Conservation (phyloP, 257 asterid genomes). For the Scutellaria galericulata region DNA sequence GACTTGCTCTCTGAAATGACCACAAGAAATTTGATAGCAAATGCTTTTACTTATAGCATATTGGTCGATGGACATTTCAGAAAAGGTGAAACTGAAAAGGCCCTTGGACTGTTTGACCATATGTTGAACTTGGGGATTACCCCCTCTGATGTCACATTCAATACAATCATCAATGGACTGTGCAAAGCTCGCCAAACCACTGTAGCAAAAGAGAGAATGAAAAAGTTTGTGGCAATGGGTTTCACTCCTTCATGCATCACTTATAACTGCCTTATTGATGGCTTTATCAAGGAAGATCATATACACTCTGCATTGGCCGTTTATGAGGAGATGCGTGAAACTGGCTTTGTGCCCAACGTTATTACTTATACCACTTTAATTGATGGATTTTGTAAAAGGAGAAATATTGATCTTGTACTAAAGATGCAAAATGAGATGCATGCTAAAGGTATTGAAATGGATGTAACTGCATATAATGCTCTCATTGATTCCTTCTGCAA, state of each 20-base stretch:
- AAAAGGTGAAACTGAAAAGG: slow-evolving; percentile 58
- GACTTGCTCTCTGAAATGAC: slow-evolving; percentile 55
- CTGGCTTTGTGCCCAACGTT: slow-evolving; percentile 57
- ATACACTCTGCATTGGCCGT: slow-evolving; percentile 57
- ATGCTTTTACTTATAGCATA: slow-evolving; percentile 67
- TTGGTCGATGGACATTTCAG: slow-evolving; percentile 73
- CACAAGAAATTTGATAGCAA: slow-evolving; percentile 50
- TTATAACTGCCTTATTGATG: slow-evolving; percentile 74
- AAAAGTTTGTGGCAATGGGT: slow-evolving; percentile 53
- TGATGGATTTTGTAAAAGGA: slow-evolving; percentile 65
- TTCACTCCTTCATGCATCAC: slow-evolving; percentile 57
- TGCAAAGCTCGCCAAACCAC: slow-evolving; percentile 64
- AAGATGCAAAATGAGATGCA: slow-evolving; percentile 65
- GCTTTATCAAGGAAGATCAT: slow-evolving; percentile 70
- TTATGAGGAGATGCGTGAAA: slow-evolving; percentile 62
- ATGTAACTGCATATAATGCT: slow-evolving; percentile 62
- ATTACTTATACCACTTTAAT: slow-evolving; percentile 75
- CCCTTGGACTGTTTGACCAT: slow-evolving; percentile 57
- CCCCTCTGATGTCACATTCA: slow-evolving; percentile 64
- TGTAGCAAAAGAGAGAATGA: slow-evolving; percentile 57
- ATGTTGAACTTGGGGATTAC: slow-evolving; percentile 61
- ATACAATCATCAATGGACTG: slow-evolving; percentile 61
- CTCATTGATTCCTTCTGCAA: slow-evolving; percentile 80
- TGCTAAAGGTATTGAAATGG: slow-evolving; percentile 63
- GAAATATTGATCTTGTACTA: slow-evolving; percentile 54